These are phyloP conservation scores for Dipodascopsis tothii DNA, from an alignment of 805 yeast species.

Conservation along the genomic window DNA sequence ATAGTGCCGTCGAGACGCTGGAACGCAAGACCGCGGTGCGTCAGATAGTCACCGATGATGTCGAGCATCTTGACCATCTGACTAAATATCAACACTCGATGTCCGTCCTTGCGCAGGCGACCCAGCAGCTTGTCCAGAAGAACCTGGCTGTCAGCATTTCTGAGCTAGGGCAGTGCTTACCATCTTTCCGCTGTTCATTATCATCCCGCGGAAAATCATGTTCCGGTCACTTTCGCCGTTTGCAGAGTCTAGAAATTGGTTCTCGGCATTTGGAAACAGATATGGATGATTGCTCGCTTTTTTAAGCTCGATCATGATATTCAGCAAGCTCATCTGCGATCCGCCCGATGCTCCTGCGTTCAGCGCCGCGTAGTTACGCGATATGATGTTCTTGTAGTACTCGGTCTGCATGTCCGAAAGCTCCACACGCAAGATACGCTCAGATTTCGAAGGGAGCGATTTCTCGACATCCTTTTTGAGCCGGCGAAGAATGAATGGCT, in stretches of 20 bases:
- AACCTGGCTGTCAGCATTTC: constrained; percentile 26
- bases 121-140: constrained; percentile 80
- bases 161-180: constrained; percentile 30
- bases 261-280: constrained; percentile 87
- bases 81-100: constrained; percentile 85
- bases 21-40: constrained; percentile 77
- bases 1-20: constrained; percentile 96
- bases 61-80: constrained; percentile 98
- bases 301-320: constrained; percentile 90
- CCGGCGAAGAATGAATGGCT: constrained; percentile 88
- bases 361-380: constrained; percentile 85
- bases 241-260: constrained; percentile 61
- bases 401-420: constrained; percentile 91
- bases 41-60: constrained; percentile 84
- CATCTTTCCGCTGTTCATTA: constrained; percentile 98
- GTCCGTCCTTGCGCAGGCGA: constrained; percentile 85
- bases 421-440: constrained; percentile 90
- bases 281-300: constrained; percentile 98
- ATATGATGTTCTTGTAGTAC: constrained; percentile 86
- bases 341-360: constrained; percentile 72
- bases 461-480: constrained; percentile 96
- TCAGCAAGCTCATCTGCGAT: constrained; percentile 75
- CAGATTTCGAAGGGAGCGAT: constrained; percentile 91
- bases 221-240: constrained; percentile 54
- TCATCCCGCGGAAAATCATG: constrained; percentile 75